Percentiles rank a stretch among this genome's conserved stretches.
Conservation (phyloP, 176 grass and related monocot species). For the Puya raimondii region DNA sequence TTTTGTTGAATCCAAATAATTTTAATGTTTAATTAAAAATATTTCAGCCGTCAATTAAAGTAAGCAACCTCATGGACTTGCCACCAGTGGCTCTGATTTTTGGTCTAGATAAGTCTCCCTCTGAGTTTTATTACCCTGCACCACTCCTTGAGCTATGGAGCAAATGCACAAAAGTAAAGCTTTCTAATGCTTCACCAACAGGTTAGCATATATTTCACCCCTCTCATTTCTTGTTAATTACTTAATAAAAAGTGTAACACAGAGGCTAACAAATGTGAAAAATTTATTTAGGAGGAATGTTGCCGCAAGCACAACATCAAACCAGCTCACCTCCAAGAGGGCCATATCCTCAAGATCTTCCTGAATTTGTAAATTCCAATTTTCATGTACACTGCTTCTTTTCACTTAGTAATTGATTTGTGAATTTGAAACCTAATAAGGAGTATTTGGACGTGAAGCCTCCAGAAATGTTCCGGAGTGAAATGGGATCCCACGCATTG, state of each 20-base stretch:
- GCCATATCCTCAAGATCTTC: constrained; percentile 36
- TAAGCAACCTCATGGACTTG: constrained; percentile 53
- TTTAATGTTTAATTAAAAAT: constrained; percentile 19
- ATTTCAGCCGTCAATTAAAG: constrained; percentile 45
- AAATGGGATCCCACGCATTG: constrained; percentile 29
- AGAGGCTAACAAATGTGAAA: constrained; percentile 17
- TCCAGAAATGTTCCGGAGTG: constrained; percentile 35
- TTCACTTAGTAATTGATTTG: constrained; percentile 17
- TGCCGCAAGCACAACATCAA: constrained; percentile 31
- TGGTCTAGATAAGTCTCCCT: constrained; percentile 24
- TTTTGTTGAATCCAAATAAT: too few species aligned
- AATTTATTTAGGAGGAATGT: constrained; percentile 25
- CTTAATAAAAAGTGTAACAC: neutral
- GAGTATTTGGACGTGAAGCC: constrained; percentile 38
- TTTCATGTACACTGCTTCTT: neutral
- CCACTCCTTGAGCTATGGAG: constrained; percentile 53
- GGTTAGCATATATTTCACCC: constrained; percentile 23
- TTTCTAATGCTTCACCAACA: constrained; percentile 28
- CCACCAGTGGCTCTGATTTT: constrained; percentile 46
- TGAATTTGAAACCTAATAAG: constrained; percentile 2
- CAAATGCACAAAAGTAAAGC: constrained; percentile 35
- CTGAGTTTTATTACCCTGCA: constrained; percentile 57
- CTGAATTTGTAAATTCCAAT: constrained; percentile 22
- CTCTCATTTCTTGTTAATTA: neutral
- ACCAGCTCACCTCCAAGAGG: constrained; percentile 25